Conservation (phyloP, 768 basidiomycete genomes). For the Leccinum ochraceum region DNA sequence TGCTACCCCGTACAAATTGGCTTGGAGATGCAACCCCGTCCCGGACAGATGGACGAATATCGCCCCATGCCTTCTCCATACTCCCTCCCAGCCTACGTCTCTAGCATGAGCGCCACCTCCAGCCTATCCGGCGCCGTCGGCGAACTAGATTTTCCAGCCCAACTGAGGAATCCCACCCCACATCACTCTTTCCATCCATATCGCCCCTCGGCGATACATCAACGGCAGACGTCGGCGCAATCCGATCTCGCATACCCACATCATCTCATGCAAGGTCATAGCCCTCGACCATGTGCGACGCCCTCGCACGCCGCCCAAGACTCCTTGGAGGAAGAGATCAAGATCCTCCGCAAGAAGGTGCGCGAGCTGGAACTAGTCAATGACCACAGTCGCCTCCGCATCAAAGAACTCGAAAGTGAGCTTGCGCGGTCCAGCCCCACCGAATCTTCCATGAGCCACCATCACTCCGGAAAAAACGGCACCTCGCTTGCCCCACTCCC, state of each 20-base stretch:
- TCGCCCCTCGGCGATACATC: slow-evolving; percentile 23
- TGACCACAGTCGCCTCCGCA: slow-evolving; percentile 48
- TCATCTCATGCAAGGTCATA: slow-evolving; percentile 16
- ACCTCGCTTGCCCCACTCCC: slow-evolving; percentile 18
- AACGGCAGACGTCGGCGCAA: slow-evolving; percentile 24
- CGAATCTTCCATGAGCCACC: slow-evolving; percentile 25
- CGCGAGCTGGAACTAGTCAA: slow-evolving; percentile 65
- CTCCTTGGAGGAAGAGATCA: slow-evolving; percentile 50
- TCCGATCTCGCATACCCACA: slow-evolving; percentile 23
- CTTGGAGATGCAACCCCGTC: slow-evolving; percentile 34
- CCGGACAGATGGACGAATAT: slow-evolving; percentile 43
- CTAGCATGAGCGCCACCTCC: slow-evolving; percentile 46
- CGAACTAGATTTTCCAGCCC: slow-evolving; percentile 44
- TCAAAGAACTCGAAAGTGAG: slow-evolving; percentile 49
- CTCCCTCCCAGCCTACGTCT: slow-evolving; percentile 38
- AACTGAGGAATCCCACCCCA: slow-evolving; percentile 31
- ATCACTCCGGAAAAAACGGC: slow-evolving; percentile 5
- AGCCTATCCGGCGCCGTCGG: slow-evolving; percentile 66
- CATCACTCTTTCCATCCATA: slow-evolving; percentile 31
- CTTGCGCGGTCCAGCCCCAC: slow-evolving; percentile 36
- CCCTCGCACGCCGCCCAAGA: slow-evolving; percentile 20
- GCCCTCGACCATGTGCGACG: slow-evolving; percentile 22
- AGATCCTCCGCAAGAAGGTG: slow-evolving; percentile 54
- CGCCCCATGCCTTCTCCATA: slow-evolving; percentile 33
- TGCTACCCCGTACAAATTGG: slow-evolving; percentile 31